Conservation (phyloP, 495 filamentous ascomycete genomes). For the Trichoderma gamsii region DNA sequence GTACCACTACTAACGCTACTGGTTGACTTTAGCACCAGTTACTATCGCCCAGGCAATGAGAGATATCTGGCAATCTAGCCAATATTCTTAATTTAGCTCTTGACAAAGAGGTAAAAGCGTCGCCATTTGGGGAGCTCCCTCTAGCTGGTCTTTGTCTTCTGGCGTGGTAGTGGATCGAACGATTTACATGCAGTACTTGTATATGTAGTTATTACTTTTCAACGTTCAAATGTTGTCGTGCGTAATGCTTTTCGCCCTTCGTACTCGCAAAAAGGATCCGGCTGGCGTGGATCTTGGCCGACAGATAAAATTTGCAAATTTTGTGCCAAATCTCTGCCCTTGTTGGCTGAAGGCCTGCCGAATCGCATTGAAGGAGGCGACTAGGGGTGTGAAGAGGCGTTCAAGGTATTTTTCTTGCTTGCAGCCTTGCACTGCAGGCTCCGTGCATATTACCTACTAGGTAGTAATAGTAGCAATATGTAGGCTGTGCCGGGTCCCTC, state of each 20-base stretch:
- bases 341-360: slow-evolving; percentile 7
- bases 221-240: background rate
- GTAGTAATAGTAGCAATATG: background rate
- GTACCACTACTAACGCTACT: background rate
- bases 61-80: background rate
- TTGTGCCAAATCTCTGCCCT: background rate
- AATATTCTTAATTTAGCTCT: background rate
- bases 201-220: no score
- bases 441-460: background rate
- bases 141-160: no score
- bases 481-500: background rate
- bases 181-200: no score
- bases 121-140: no score
- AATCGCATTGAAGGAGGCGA: slow-evolving; percentile 10
- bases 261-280: background rate
- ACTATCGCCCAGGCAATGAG: background rate
- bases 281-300: background rate
- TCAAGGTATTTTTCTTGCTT: slow-evolving; percentile 14
- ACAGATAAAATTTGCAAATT: slow-evolving; percentile 13
- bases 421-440: slow-evolving; percentile 13
- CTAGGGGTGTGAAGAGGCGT: background rate
- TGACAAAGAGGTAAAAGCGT: no score
- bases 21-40: background rate
- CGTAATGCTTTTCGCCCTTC: background rate
- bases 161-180: no score